Evolutionary conservation across 495 filamentous ascomycete genomes (phyloP).

Genomic region (Bacidia rubella): DNA sequence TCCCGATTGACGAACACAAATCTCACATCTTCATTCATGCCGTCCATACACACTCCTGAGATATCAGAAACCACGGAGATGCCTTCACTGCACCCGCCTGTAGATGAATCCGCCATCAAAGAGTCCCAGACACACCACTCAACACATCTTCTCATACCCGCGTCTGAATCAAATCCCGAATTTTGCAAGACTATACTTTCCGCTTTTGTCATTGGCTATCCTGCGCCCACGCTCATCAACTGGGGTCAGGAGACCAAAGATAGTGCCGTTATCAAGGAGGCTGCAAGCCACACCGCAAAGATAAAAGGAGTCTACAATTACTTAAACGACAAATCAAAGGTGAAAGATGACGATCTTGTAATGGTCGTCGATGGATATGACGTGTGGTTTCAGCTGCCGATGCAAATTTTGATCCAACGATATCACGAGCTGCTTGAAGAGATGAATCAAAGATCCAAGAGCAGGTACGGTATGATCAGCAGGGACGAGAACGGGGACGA

Average conservation of each 20-base stretch:
- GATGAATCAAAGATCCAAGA: slow-evolving; percentile 33
- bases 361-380: slow-evolving; percentile 45
- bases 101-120: slow-evolving; percentile 1
- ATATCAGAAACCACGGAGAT: slow-evolving; percentile 5
- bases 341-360: slow-evolving; percentile 46
- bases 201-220: slow-evolving; percentile 47
- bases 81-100: slow-evolving; percentile 5
- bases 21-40: background rate
- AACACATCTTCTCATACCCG: slow-evolving; percentile 50
- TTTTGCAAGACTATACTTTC: slow-evolving; percentile 49
- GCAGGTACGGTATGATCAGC: slow-evolving; percentile 33
- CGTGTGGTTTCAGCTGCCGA: slow-evolving; percentile 48
- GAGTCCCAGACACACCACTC: slow-evolving; percentile 32
- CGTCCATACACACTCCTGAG: background rate
- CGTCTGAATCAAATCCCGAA: slow-evolving; percentile 32
- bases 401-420: slow-evolving; percentile 41
- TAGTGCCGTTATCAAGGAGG: slow-evolving; percentile 16
- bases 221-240: slow-evolving; percentile 43
- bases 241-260: slow-evolving; percentile 24
- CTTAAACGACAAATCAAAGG: slow-evolving; percentile 32
- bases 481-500: slow-evolving; percentile 23
- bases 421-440: slow-evolving; percentile 37
- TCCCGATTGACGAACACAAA: slow-evolving; percentile 6
- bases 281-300: slow-evolving; percentile 22
- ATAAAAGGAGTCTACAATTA: slow-evolving; percentile 40